A percentile compares a stretch with the other conserved stretches of the same genome.
These are phyloP conservation scores for Aureobasidium melanogenum DNA, from an alignment of 2,329 filamentous ascomycete species.

Conservation along the genomic window DNA sequence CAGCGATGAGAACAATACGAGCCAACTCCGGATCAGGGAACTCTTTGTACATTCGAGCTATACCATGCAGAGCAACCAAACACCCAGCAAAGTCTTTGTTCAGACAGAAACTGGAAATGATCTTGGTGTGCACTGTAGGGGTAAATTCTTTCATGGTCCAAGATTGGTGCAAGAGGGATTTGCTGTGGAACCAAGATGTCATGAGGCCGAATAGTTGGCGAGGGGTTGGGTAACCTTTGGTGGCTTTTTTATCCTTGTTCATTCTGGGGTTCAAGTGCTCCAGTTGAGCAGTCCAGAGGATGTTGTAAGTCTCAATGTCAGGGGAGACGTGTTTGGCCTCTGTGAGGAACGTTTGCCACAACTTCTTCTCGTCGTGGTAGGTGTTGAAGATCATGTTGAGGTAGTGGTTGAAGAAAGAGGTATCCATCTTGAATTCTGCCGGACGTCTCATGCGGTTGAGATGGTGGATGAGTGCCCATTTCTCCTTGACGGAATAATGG, in stretches of 20 bases:
- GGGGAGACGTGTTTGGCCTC: constrained; percentile 6
- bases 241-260: not conserved
- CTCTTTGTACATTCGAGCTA: not conserved
- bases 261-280: not conserved
- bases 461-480: constrained; percentile 48
- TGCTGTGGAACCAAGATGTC: constrained; percentile 5
- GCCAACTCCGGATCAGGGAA: constrained; percentile 12
- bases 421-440: constrained; percentile 58
- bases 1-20: constrained; percentile 9
- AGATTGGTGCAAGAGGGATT: not conserved
- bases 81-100: constrained; percentile 14
- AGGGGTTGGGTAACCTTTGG: constrained; percentile 4
- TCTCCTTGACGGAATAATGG: constrained; percentile 57
- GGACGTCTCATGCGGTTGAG: constrained; percentile 55
- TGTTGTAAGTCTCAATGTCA: constrained; percentile 14
- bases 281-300: constrained; percentile 13
- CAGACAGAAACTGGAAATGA: constrained; percentile 13
- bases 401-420: constrained; percentile 72
- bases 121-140: constrained; percentile 12
- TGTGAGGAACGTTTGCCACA: constrained; percentile 10
- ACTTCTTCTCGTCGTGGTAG: not conserved
- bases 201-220: constrained; percentile 13
- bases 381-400: constrained; percentile 38
- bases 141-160: not conserved
- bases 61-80: constrained; percentile 13